Evolutionary conservation across 2,329 filamentous ascomycete species (phyloP).

Genomic region (Teratosphaeria zuluensis): DNA sequence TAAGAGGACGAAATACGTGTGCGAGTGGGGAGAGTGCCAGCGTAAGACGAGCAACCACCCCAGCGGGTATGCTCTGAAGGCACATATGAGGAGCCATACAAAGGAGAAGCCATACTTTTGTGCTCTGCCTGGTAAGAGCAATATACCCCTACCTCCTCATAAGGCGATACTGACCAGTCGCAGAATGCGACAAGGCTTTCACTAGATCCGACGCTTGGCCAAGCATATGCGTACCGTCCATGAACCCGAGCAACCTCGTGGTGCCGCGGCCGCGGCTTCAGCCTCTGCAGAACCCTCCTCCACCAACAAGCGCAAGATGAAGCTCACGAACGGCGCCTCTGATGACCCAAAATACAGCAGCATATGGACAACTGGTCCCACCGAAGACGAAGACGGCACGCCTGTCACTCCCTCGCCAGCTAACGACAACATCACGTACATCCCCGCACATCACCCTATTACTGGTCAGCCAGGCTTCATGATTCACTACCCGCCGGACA

Average conservation of each 20-base stretch:
- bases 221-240: conserved; percentile 99
- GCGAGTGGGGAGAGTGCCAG: conserved; percentile 86
- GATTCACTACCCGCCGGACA: conserved; percentile 45
- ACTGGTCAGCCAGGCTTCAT: conserved; percentile 40
- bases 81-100: conserved; percentile 96
- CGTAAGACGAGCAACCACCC: conserved; percentile 87
- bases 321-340: conserved; percentile 28
- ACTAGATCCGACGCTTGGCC: conserved; percentile 90
- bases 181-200: conserved; percentile 95
- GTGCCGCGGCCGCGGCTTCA: conserved; percentile 53
- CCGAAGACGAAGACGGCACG: conserved; percentile 23
- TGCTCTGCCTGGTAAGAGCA: conserved; percentile 67
- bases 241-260: conserved; percentile 63
- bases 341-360: conserved; percentile 6
- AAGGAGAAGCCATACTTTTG: conserved; percentile 98
- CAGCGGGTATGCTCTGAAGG: conserved; percentile 89
- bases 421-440: conserved; percentile 50
- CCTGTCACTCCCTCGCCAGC: conserved; percentile 25
- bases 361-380: conserved; percentile 16
- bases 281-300: conserved; percentile 61
- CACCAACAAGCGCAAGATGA: conserved; percentile 33
- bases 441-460: conserved; percentile 50
- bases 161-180: background rate
- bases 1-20: conserved; percentile 93
- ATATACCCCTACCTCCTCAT: background rate